These are phyloP conservation scores for Colletotrichum aenigma DNA, from an alignment of 2,329 filamentous ascomycete species.

Conservation along the genomic window DNA sequence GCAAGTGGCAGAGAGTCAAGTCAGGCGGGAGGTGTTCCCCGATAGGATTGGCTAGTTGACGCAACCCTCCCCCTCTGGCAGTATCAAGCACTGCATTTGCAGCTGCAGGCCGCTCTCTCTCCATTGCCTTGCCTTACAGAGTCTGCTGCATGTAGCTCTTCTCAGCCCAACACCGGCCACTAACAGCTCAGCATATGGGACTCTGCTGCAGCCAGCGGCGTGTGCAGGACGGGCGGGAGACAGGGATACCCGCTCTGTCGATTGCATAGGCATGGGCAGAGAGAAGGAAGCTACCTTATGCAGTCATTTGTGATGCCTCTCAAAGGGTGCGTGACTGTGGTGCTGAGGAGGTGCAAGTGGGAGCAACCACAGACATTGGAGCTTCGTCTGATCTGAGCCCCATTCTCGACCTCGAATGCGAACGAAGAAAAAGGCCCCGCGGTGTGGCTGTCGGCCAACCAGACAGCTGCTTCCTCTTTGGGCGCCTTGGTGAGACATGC, in stretches of 20 bases:
- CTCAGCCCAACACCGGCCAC: conserved; percentile 11
- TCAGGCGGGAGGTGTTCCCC: conserved; percentile 12
- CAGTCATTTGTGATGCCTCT: conserved; percentile 9
- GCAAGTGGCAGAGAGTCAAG: conserved; percentile 17
- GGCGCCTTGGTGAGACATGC: conserved; percentile 14
- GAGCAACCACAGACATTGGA: background rate
- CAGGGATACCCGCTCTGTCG: conserved; percentile 10
- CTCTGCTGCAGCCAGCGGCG: background rate
- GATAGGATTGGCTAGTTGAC: conserved; percentile 10
- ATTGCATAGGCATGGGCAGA: background rate
- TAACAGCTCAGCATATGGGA: background rate
- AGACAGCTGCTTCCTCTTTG: background rate
- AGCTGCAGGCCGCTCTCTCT: conserved; percentile 5
- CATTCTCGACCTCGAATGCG: conserved; percentile 17
- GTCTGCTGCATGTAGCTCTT: conserved; percentile 2
- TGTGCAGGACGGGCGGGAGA: conserved; percentile 14
- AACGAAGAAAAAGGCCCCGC: conserved; percentile 3
- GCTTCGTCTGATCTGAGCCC: background rate
- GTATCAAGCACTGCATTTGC: conserved; percentile 8
- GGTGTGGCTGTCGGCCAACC: conserved; percentile 1
- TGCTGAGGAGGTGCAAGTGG: background rate
- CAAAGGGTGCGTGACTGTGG: background rate
- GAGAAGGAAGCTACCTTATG: background rate
- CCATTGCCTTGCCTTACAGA: background rate
- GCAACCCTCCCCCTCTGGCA: background rate